Conservation (phyloP, 306 rosid species). For the Lathyrus tuberosus region DNA sequence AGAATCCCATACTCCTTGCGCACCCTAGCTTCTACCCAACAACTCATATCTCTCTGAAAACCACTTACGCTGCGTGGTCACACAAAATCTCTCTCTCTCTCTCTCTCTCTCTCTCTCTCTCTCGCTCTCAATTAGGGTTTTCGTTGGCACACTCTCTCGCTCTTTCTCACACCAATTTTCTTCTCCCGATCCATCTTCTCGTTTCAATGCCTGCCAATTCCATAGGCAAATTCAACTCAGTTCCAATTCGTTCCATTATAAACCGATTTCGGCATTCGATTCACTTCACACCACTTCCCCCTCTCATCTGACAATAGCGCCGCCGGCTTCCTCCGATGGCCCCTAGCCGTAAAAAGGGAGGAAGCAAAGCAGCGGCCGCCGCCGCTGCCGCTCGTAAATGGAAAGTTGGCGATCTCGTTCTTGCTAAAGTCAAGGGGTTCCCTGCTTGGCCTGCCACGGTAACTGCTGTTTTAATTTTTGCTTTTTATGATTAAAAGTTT, state of each 20-base stretch:
- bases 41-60: conserved; percentile 56
- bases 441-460: conserved; percentile 99
- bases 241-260: conserved; percentile 49
- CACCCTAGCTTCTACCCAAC: conserved; percentile 50
- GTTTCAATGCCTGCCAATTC: conserved; percentile 74
- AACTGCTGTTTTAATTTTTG: conserved; percentile 20
- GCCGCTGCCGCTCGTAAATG: conserved; percentile 90
- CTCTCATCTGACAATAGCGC: conserved; percentile 46
- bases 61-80: conserved; percentile 48
- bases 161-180: neutral
- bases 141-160: neutral
- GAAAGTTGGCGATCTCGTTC: conserved; percentile 97
- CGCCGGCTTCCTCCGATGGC: conserved; percentile 59
- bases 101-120: conserved; percentile 4
- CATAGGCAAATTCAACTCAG: conserved; percentile 35
- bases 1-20: conserved; percentile 44
- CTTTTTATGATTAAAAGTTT: neutral
- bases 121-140: conserved; percentile 50
- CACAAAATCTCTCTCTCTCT: conserved; percentile 40
- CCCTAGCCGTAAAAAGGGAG: conserved; percentile 80
- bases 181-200: conserved; percentile 30
- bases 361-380: conserved; percentile 71
- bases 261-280: conserved; percentile 54
- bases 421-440: conserved; percentile 92
- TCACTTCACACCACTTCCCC: conserved; percentile 43